phyloP scores from a whole-genome alignment of 768 basidiomycete species.

The Candolleomyces efflorescens region DNA sequence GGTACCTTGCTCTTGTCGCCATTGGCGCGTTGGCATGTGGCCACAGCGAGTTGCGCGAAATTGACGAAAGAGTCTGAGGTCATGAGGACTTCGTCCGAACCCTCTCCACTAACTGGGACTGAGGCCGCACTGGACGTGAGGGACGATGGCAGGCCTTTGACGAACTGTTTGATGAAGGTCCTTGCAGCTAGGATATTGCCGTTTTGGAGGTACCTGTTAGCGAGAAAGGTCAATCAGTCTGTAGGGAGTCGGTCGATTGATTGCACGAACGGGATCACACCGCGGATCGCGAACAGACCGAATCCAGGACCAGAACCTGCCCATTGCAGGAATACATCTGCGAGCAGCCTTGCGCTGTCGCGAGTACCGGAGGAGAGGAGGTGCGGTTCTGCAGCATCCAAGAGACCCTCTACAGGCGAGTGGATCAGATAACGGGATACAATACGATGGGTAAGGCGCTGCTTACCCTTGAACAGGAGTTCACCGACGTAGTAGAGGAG shows the following conservation, averaged over 20 bases:
- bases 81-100: slow-evolving; percentile 55
- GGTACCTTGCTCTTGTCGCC: slow-evolving; percentile 73
- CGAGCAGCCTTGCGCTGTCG: slow-evolving; percentile 83
- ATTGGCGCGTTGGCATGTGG: slow-evolving; percentile 84
- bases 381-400: slow-evolving; percentile 74
- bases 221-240: neutral
- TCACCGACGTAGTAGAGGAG: slow-evolving; percentile 91
- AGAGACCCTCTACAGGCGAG: slow-evolving; percentile 57
- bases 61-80: slow-evolving; percentile 78
- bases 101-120: slow-evolving; percentile 43
- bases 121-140: slow-evolving; percentile 39
- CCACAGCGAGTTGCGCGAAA: slow-evolving; percentile 84
- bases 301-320: slow-evolving; percentile 52
- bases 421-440: neutral
- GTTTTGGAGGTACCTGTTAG: slow-evolving; percentile 66
- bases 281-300: slow-evolving; percentile 81
- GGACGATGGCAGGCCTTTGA: slow-evolving; percentile 53
- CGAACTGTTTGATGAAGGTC: slow-evolving; percentile 85
- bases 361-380: slow-evolving; percentile 83
- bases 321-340: slow-evolving; percentile 88
- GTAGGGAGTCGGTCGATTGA: neutral
- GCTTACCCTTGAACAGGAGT: slow-evolving; percentile 74
- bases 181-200: slow-evolving; percentile 90
- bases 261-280: slow-evolving; percentile 74
- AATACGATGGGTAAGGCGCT: neutral